phyloP scores from a whole-genome alignment of 768 basidiomycete genomes.

The Suillus fuscotomentosus region DNA sequence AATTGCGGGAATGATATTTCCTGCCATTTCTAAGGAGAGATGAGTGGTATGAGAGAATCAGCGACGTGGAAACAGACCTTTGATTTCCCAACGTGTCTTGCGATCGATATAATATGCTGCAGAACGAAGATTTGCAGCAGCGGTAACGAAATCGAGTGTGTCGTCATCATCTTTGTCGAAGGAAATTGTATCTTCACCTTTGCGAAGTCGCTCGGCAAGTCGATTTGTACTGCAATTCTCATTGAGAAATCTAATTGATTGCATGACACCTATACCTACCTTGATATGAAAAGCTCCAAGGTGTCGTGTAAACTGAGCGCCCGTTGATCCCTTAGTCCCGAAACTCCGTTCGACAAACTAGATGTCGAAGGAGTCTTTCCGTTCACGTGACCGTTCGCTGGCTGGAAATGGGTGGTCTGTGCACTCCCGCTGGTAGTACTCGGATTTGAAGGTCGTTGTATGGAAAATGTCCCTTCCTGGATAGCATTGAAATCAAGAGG shows the following conservation, averaged over 20 bases:
- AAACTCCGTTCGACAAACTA: constrained; percentile 10
- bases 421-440: constrained; percentile 15
- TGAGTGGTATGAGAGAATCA: background rate
- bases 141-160: constrained; percentile 94
- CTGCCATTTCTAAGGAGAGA: constrained; percentile 83
- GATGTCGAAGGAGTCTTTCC: constrained; percentile 6
- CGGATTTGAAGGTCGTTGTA: constrained; percentile 30
- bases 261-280: constrained; percentile 43
- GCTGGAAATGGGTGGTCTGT: background rate
- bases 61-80: constrained; percentile 54
- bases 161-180: constrained; percentile 99
- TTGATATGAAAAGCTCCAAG: constrained; percentile 78
- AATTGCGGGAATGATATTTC: constrained; percentile 99
- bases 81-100: constrained; percentile 96
- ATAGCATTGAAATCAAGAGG: constrained; percentile 84
- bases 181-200: constrained; percentile 68
- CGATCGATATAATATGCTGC: constrained; percentile 84
- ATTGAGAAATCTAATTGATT: constrained; percentile 10
- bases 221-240: constrained; percentile 62
- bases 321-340: constrained; percentile 78
- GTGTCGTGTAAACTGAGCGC: constrained; percentile 77
- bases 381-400: constrained; percentile 26
- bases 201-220: constrained; percentile 63
- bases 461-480: constrained; percentile 56
- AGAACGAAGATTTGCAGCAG: constrained; percentile 90